Evolutionary conservation across 176 grass and related monocot species (phyloP), one percentile per base, ranked within the genome.

Genomic region (Oryza australiensis): DNA sequence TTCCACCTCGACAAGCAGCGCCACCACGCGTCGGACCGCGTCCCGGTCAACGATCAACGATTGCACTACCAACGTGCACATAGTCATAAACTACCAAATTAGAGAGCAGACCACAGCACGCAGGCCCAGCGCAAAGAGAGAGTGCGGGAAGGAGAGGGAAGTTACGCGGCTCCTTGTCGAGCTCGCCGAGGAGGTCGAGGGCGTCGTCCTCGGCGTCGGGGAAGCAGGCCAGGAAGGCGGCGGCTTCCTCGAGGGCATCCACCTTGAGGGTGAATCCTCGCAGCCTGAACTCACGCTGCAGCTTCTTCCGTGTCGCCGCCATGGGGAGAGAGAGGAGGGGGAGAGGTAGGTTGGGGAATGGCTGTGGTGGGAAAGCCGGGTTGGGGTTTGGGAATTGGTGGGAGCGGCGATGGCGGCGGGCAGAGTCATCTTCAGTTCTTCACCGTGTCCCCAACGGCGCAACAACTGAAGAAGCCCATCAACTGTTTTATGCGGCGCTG

Each of bases 241-340:
- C 82, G 5, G 83, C 86, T 68, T 90, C 92, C 72, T 95, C 95
- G 71, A 98, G 86, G 68, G 92, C 92, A 13, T 93, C 88, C 13
- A 98, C 95, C 74, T 93, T 95, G 76, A 98, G 85, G 82, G 90
- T 94, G 75, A 98, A 95, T 12, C 95, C 95, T 18, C 90, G 92
- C 32, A 98, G 64, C 38, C 83, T 82, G 66, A 95, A 95, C 76
- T 94, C 95, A 66, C 86, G 90, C 70, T 94, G 92, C n/a, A 94
- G 84, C 65, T 94, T 98, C 79, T 87, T 88, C 70, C 90, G 86
- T 29, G 86, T 78, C 38, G 78, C 28, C 62, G 79, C 91, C 91
- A 87, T 90, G 82, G 81, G 81, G 33, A 29, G 1, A 29, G 29
- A 41, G 76, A 33, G 4, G 2, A 28, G 37, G 59, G 28, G 15